phyloP scores from a whole-genome alignment of 306 rosid species.

The Vigna mungo region DNA sequence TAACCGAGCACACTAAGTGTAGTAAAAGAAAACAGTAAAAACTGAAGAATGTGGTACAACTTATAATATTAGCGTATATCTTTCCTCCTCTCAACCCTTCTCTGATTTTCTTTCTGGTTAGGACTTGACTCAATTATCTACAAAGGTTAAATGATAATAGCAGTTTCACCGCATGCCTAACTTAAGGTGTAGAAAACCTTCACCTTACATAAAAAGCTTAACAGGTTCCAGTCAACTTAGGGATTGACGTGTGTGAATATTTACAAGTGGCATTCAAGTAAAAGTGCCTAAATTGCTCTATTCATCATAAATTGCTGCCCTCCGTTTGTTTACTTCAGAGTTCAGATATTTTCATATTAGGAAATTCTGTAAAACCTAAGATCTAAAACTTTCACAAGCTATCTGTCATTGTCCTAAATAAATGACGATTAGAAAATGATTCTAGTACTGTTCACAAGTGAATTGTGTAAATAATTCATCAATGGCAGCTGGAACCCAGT shows the following conservation, averaged over 20 bases:
- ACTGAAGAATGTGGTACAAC: neutral
- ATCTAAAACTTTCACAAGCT: constrained; percentile 6
- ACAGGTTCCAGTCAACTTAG: neutral
- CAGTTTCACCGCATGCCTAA: constrained; percentile 28
- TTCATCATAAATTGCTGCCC: neutral
- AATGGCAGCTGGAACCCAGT: neutral
- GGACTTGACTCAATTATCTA: constrained; percentile 5
- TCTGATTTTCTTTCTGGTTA: neutral
- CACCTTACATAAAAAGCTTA: neutral
- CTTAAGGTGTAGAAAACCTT: constrained; percentile 5
- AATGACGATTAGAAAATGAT: constrained; percentile 12
- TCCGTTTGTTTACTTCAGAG: neutral
- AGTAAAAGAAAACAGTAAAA: neutral
- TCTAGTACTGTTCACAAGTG: neutral
- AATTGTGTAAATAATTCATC: constrained; percentile 12
- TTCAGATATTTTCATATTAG: constrained; percentile 8
- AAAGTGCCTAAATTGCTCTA: neutral
- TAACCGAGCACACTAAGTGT: neutral
- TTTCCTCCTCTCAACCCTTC: neutral
- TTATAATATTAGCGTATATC: neutral
- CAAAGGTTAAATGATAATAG: neutral
- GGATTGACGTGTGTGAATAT: neutral
- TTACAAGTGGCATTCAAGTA: neutral
- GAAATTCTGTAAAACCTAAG: neutral
- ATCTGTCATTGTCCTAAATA: neutral